These are phyloP conservation scores for Erigeron canadensis DNA, from an alignment of 129 eudicot genomes.

Conservation along the genomic window DNA sequence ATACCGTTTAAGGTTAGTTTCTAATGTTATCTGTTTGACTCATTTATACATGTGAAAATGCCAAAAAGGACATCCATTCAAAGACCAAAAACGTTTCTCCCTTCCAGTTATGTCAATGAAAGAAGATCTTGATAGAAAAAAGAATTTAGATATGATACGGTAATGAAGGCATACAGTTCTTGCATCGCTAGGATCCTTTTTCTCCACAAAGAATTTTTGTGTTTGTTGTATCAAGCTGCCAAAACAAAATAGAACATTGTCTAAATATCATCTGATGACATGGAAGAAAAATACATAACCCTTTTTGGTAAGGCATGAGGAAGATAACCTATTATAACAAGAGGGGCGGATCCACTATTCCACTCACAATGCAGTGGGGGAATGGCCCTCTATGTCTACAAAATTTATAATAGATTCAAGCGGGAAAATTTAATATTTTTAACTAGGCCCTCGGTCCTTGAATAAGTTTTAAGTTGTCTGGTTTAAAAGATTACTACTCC, in stretches of 20 bases:
- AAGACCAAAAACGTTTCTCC: not conserved
- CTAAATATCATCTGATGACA: conserved; percentile 24
- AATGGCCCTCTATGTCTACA: too few species aligned
- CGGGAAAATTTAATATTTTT: too few species aligned
- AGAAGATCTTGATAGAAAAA: not conserved
- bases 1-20: not conserved
- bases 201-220: conserved; percentile 67
- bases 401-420: too few species aligned
- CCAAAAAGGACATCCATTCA: not conserved
- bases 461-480: too few species aligned
- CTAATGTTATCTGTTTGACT: not conserved
- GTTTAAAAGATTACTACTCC: too few species aligned
- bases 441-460: too few species aligned
- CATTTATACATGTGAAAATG: not conserved
- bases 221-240: conserved; percentile 85
- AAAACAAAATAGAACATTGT: conserved; percentile 28
- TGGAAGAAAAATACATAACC: not conserved
- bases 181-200: conserved; percentile 58
- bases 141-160: conserved; percentile 14
- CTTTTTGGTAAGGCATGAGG: not conserved
- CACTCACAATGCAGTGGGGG: too few species aligned
- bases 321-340: not conserved
- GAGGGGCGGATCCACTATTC: not conserved
- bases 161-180: conserved; percentile 58
- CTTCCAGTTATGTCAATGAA: not conserved